Evolutionary conservation across 768 basidiomycete genomes (phyloP).

Genomic region (Strobilomyces echinocephalus): DNA sequence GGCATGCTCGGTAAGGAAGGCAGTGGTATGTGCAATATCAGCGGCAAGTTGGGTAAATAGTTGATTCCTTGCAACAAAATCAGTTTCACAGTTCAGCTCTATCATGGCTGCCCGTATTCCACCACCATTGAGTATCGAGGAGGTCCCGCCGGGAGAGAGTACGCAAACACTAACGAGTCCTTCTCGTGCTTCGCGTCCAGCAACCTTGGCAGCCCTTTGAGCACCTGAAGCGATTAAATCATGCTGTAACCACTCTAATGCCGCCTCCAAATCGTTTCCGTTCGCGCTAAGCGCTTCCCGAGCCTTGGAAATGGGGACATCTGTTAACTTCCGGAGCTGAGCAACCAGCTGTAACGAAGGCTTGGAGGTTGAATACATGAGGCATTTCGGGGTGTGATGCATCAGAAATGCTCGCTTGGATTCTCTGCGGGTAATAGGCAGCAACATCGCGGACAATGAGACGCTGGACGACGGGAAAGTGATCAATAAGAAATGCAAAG

Average conservation of each 20-base stretch:
- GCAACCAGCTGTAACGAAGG: conserved; percentile 75
- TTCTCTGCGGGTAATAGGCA: conserved; percentile 3
- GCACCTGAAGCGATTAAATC: conserved; percentile 69
- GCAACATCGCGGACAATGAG: conserved; percentile 12
- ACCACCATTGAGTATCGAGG: conserved; percentile 33
- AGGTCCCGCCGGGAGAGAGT: conserved; percentile 56
- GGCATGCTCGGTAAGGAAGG: conserved; percentile 55
- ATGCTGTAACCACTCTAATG: conserved; percentile 76
- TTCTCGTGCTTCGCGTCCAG: conserved; percentile 66
- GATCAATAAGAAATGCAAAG: not conserved
- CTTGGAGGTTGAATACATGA: conserved; percentile 53
- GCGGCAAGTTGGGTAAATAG: conserved; percentile 72
- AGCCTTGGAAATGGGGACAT: conserved; percentile 83
- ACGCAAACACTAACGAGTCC: conserved; percentile 77
- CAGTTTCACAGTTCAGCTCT: conserved; percentile 94
- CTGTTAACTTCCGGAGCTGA: conserved; percentile 74
- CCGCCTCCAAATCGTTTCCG: conserved; percentile 67
- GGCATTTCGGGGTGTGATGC: not conserved
- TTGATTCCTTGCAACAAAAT: conserved; percentile 87
- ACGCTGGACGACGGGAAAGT: not conserved
- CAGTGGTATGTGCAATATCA: conserved; percentile 80
- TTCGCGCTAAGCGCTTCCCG: conserved; percentile 76
- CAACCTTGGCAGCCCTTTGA: conserved; percentile 79
- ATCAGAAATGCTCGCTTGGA: not conserved
- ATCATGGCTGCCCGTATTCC: conserved; percentile 78